phyloP scores from a whole-genome alignment of 495 filamentous ascomycete genomes.

The Paragyromitra xinjiangensis region DNA sequence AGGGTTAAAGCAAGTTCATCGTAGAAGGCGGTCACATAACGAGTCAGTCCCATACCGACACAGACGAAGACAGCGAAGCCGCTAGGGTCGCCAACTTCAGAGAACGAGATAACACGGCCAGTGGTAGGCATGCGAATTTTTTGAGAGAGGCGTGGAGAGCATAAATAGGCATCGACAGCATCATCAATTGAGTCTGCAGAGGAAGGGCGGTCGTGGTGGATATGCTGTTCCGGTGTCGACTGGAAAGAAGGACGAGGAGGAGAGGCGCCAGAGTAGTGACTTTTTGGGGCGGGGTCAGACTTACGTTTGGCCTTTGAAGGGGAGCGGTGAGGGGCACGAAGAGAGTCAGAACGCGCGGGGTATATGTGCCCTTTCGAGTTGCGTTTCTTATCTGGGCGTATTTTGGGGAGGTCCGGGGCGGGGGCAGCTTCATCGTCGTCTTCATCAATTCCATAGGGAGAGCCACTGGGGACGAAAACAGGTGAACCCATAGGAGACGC shows the following conservation, averaged over 20 bases:
- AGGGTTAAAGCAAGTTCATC: conserved; percentile 90
- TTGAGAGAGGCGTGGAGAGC: conserved; percentile 83
- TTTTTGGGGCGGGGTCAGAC: conserved; percentile 60
- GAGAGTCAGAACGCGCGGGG: conserved; percentile 49
- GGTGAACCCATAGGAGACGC: conserved; percentile 52
- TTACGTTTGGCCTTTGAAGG: conserved; percentile 55
- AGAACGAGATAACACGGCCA: conserved; percentile 90
- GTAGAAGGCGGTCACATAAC: conserved; percentile 97
- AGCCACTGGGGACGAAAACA: conserved; percentile 31
- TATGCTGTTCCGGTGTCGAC: conserved; percentile 46
- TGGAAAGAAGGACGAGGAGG: conserved; percentile 59
- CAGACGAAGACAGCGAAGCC: conserved; percentile 95
- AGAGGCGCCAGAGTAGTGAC: conserved; percentile 57
- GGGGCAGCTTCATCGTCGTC: conserved; percentile 47
- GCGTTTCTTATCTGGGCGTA: conserved; percentile 49
- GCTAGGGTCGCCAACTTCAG: conserved; percentile 92
- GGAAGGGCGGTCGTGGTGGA: conserved; percentile 66
- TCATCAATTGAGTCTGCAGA: conserved; percentile 89
- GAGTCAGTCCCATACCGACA: conserved; percentile 95
- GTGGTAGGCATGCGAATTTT: conserved; percentile 84
- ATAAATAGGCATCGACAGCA: conserved; percentile 84
- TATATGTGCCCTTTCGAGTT: conserved; percentile 44
- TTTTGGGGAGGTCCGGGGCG: conserved; percentile 53
- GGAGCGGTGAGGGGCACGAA: conserved; percentile 36
- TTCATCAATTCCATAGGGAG: conserved; percentile 51